Base-by-base conservation (phyloP, 768 basidiomycete species). In the Termitomyces eurrhizus region DNA sequence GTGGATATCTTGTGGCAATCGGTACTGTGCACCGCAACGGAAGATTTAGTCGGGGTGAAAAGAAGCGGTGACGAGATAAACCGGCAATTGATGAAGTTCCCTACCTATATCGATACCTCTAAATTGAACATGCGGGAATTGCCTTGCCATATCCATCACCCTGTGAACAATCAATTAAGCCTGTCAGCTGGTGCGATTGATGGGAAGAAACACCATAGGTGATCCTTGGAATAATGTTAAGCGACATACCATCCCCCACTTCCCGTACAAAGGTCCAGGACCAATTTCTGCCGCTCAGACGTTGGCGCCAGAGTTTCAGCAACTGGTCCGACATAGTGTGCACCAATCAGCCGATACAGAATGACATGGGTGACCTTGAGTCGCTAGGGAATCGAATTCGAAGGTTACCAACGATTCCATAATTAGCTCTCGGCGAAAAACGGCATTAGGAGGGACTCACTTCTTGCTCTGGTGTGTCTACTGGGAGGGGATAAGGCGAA, bases 61-160 rank as follows among this genome's bases (percentile, higher is more conserved):
- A 21, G 58, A 63, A 35, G 56, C 50, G 63, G 57, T 62, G 48
- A 46, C 55, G 49, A 56, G 46, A 46, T 65, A 58, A 41, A 33
- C 57, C 50, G 52, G 36, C 7, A 39, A 48, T 56, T 61, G 50
- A 41, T 56, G 41, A 13, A 36, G 24, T 33, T 65, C 70, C 81
- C 66, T 71, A 92, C 91, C 91, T 65, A 91, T 87, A 73, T 93
- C 92, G 55, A 90, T 71, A 45, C 88, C 92, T 65, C 80, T 77
- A 69, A 92, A 90, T 65, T 74, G 73, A 62, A 83, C 87, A 66
- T 82, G 76, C 18, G 84, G 86, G 69, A 87, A 93, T 52, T 77
- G 76, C 50, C 68, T 71, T 57, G 87, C 88, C 86, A 93, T 88
- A 64, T 91, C 88, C 72, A 87, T 79, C 4, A 85, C 77, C 91